Evolutionary conservation across 768 basidiomycete genomes (phyloP).

Genomic region (Aureoboletus auriporus): DNA sequence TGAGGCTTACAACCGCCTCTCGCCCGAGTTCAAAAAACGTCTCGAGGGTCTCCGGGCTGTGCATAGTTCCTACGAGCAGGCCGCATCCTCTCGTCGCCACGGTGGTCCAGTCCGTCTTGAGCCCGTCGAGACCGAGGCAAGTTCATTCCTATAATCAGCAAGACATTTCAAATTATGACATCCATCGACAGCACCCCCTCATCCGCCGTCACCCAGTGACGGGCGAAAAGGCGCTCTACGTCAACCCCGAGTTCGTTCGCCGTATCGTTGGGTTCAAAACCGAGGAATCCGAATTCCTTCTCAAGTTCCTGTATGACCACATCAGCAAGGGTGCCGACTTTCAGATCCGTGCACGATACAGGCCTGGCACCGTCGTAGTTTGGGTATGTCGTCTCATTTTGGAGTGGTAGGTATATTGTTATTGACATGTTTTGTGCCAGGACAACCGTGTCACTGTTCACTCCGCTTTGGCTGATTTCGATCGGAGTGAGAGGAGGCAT

Average conservation of each 20-base stretch:
- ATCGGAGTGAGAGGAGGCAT: conserved; percentile 35
- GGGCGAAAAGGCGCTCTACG: conserved; percentile 57
- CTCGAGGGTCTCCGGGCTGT: conserved; percentile 55
- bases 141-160: background rate
- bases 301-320: conserved; percentile 54
- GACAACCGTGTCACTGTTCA: conserved; percentile 49
- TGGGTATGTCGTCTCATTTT: conserved; percentile 38
- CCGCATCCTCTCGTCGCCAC: conserved; percentile 40
- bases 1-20: conserved; percentile 58
- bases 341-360: conserved; percentile 46
- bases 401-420: background rate
- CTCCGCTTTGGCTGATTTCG: conserved; percentile 41
- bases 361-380: conserved; percentile 52
- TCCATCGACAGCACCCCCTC: conserved; percentile 40
- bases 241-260: conserved; percentile 53
- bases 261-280: conserved; percentile 52
- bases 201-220: conserved; percentile 60
- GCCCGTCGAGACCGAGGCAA: conserved; percentile 44
- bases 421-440: conserved; percentile 4
- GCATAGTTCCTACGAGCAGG: conserved; percentile 52
- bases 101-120: conserved; percentile 49
- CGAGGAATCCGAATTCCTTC: conserved; percentile 52
- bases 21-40: conserved; percentile 51
- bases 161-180: too few species aligned
- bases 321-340: conserved; percentile 48